Conservation (phyloP, 305 asterid genomes). For the Solanum aculeatissimum region DNA sequence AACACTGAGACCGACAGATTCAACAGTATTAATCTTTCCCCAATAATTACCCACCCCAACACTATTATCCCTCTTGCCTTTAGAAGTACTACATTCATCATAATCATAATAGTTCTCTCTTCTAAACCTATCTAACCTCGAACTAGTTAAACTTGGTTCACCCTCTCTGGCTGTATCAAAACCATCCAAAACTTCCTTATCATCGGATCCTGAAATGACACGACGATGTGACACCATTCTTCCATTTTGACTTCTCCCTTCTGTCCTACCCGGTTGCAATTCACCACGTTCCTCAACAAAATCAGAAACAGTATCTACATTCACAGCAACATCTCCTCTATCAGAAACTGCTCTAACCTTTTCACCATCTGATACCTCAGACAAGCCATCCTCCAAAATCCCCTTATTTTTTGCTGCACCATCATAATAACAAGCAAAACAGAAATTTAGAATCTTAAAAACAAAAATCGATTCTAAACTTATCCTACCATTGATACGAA, state of each 20-base stretch:
- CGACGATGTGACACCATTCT: constrained; percentile 21
- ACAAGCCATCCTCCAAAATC: constrained; percentile 29
- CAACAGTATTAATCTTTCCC: constrained; percentile 23
- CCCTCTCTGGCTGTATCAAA: constrained; percentile 27
- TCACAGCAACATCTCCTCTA: constrained; percentile 13
- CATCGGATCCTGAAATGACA: constrained; percentile 23
- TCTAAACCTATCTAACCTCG: constrained; percentile 14
- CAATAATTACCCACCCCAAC: constrained; percentile 18
- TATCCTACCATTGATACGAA: background rate
- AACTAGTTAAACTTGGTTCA: constrained; percentile 25
- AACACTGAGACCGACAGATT: constrained; percentile 16
- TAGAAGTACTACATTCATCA: constrained; percentile 19
- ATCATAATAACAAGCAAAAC: constrained; percentile 1
- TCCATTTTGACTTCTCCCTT: constrained; percentile 17
- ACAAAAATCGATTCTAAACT: background rate
- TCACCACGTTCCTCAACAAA: constrained; percentile 25
- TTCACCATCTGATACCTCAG: constrained; percentile 34
- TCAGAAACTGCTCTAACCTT: constrained; percentile 23
- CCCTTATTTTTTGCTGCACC: constrained; percentile 55
- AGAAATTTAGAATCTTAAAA: background rate
- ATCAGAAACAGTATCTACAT: constrained; percentile 20
- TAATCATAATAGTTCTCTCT: constrained; percentile 22
- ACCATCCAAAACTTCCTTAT: constrained; percentile 20
- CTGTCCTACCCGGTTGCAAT: constrained; percentile 7
- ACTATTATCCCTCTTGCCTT: constrained; percentile 19